Base-by-base conservation (phyloP, 2,329 filamentous ascomycete species). In the Nemania sp. region DNA sequence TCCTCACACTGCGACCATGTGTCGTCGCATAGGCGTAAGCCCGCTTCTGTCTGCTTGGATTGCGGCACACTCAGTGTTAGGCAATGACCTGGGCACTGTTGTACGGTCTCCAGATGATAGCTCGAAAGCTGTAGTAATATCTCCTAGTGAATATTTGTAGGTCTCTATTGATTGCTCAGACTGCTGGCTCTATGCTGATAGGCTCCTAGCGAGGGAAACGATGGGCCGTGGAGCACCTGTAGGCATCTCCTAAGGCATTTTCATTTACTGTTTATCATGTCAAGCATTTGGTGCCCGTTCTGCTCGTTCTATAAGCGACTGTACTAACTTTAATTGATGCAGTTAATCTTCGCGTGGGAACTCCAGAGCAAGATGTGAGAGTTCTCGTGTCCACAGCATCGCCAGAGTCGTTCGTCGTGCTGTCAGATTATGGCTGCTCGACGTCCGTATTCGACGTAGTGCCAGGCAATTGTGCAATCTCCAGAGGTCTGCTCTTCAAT, bases 201-300 rank as follows among this genome's bases (percentile, higher is more conserved):
- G 21, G n/a, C 18, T 10, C 43, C 13, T 17, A 73, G 71, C 47
- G 75, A 78, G 21, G 77, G 77, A 56, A 78, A 76, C 46, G 77
- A 79, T 58, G 77, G 77, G 17, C 72, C 72, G 18, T 78, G 76
- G 76, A 77, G 74, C 61, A 77, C 70, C 13, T 78, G 59, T 61
- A 45, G 50, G 59, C 1, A 4, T 32, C 3, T 2, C 25, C 9
- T 7, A 21, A 20, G 1, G 11, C 1, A 18, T 47, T 40, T 20
- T 3, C 20, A 3, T 25, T 9, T 45, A 15, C 39, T 25, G 1
- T 25, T 37, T 20, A 17, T 34, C 1, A 29, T 18, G 20, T 1
- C 4, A 18, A 5, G 17, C 5, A n/a, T 5, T 17, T 4, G 13
- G n/a, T 17, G 13, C 3, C 10, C 15, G 2, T 25, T 53, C 15